These are phyloP conservation scores for Marasmius fiardii DNA, from an alignment of 1,284 basidiomycete genomes.

Conservation along the genomic window DNA sequence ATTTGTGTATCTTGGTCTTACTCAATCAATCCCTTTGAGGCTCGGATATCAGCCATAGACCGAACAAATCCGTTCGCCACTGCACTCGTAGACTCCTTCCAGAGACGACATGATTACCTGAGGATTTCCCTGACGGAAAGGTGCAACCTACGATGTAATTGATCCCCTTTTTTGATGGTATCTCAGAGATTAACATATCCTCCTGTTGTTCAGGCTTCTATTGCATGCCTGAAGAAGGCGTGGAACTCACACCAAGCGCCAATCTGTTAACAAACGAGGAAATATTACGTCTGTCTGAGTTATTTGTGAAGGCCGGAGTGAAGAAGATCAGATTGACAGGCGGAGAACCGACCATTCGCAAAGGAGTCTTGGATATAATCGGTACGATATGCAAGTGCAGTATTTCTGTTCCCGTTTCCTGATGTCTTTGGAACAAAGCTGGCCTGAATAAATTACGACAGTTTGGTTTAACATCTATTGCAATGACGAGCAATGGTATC, in stretches of 20 bases:
- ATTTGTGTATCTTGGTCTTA: not conserved
- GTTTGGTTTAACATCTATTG: slow-evolving; percentile 72
- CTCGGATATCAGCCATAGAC: slow-evolving; percentile 54
- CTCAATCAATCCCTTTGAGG: slow-evolving; percentile 25
- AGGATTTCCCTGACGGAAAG: slow-evolving; percentile 84
- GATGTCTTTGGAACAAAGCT: slow-evolving; percentile 30
- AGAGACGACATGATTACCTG: slow-evolving; percentile 76
- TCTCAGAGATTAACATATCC: not conserved
- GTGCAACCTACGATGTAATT: slow-evolving; percentile 81
- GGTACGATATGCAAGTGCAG: slow-evolving; percentile 45
- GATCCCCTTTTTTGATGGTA: not conserved
- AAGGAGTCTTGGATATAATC: slow-evolving; percentile 73
- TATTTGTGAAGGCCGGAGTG: slow-evolving; percentile 83
- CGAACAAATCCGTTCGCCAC: slow-evolving; percentile 42
- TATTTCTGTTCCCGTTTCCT: not conserved
- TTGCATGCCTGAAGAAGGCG: slow-evolving; percentile 85
- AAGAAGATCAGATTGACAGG: slow-evolving; percentile 87
- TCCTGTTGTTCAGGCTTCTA: slow-evolving; percentile 64
- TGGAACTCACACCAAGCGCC: slow-evolving; percentile 68
- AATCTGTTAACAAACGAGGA: slow-evolving; percentile 77
- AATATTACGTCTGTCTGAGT: slow-evolving; percentile 65
- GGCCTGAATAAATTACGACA: slow-evolving; percentile 52
- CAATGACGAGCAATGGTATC: slow-evolving; percentile 86
- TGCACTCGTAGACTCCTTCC: slow-evolving; percentile 64
- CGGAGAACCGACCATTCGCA: slow-evolving; percentile 84